Evolutionary conservation across 371 early-diverging fungal genomes (phyloP), one percentile per base, ranked within the genome.

Genomic region (Mucor mucedo): DNA sequence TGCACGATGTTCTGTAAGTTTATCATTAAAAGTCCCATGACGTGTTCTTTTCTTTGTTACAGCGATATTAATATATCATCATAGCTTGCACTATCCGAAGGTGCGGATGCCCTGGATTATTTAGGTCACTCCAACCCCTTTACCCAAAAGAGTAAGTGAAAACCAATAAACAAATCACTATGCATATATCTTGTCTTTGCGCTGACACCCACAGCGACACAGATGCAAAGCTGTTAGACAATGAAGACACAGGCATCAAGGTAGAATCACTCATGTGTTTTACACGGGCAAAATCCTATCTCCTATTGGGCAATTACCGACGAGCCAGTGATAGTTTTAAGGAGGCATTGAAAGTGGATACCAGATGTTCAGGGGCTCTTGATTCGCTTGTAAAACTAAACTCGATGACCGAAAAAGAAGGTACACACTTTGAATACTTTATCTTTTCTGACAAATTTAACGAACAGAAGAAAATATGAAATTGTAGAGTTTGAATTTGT

Each of bases 331-430:
- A 82, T 16, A 79, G 82, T 59, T 91, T 84, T 60, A 84, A 84
- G 54, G 86, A 89, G 57, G 87, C 93, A 3, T 72, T 91, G 13
- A 55, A 32, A 5, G 67, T 82, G 0, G 93, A 93, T 69, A 83
- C 87, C 10, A 84, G 87, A 60, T 91, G 90, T 58, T 87, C 79
- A 60, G 91, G 87, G 84, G 89, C 93, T 4, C 76, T 90, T 41
- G 78, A 88, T 28, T 78, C 76, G 45, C 71, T 91, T 40, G 69
- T 88, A 0, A 68, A 74, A 42, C 77, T 83, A 63, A 84, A 87
- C 60, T 75, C 89, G 82, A 62, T 91, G 77, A 87, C 81, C 4
- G 77, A 75, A 33, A 76, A 73, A 50, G 86, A 82, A 78, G 91
- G 92, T 89, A 68, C 28, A 65, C 0, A 13, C 0, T 29, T 5